Conservation (phyloP, 2,329 filamentous ascomycete genomes). For the Fusarium sp. region DNA sequence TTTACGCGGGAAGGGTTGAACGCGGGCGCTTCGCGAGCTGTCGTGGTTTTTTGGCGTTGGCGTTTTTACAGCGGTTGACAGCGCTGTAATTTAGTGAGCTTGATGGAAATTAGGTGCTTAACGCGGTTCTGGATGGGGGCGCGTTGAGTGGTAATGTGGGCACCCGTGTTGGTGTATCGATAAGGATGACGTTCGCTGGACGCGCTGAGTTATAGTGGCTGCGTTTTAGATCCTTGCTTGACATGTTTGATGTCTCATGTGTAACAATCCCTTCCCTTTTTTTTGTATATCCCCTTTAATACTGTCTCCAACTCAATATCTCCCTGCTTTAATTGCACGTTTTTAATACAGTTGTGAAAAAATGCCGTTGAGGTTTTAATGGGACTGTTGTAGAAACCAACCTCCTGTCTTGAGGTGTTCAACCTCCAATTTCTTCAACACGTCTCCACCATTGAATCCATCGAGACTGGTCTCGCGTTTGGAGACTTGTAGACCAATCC, state of each 20-base stretch:
- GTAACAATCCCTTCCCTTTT: not conserved
- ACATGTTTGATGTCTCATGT: conserved; percentile 8
- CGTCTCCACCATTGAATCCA: conserved; percentile 32
- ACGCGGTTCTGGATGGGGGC: conserved; percentile 15
- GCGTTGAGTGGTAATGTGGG: conserved; percentile 29
- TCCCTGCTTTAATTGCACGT: not conserved
- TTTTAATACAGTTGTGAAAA: not conserved
- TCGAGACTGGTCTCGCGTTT: conserved; percentile 17
- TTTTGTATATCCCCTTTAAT: not conserved
- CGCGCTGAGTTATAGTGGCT: conserved; percentile 31
- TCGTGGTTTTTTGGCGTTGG: conserved; percentile 33
- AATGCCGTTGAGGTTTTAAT: not conserved
- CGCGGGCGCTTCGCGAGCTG: conserved; percentile 8
- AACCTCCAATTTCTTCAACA: conserved; percentile 25
- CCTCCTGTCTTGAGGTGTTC: conserved; percentile 12
- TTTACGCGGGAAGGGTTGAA: conserved; percentile 26
- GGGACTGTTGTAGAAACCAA: conserved; percentile 12
- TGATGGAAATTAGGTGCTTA: conserved; percentile 18
- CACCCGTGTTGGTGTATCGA: conserved; percentile 12
- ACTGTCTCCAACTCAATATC: not conserved
- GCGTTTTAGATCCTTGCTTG: conserved; percentile 28
- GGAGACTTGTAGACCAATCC: conserved; percentile 27
- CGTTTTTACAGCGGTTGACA: conserved; percentile 13
- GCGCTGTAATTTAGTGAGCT: not conserved
- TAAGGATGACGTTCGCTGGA: conserved; percentile 29